Percentiles rank a stretch among this genome's conserved stretches.
Evolutionary conservation across 192 early-diverging fungal genomes (phyloP).

Genomic region (Umbelopsis sp.): DNA sequence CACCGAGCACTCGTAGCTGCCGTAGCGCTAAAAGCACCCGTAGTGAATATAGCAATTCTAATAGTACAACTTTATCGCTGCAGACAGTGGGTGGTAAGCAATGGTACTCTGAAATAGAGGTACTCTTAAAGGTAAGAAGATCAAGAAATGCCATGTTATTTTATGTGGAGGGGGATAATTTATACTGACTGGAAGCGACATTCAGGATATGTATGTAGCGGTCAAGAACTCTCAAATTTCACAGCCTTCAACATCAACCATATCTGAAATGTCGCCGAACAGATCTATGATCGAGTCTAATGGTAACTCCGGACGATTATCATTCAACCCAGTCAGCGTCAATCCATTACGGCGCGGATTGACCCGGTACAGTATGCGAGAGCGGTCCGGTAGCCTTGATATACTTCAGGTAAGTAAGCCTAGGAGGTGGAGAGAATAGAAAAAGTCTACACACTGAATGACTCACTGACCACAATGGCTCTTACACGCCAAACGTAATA

Average conservation of each 20-base stretch:
- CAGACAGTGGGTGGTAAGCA: neutral
- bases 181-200: neutral
- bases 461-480: neutral
- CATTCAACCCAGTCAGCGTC: neutral
- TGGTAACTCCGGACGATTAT: neutral
- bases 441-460: neutral
- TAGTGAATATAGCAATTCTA: neutral
- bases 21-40: neutral
- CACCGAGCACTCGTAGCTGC: constrained; percentile 7
- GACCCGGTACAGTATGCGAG: neutral
- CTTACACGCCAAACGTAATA: no score
- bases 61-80: neutral
- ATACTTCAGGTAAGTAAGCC: neutral
- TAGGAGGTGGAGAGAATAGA: neutral
- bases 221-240: constrained; percentile 32
- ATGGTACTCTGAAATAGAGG: constrained; percentile 7
- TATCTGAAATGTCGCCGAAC: neutral
- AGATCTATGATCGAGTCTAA: neutral
- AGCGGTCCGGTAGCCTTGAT: neutral
- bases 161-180: neutral
- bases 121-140: neutral
- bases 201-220: constrained; percentile 34
- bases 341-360: neutral
- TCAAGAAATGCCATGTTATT: no score
- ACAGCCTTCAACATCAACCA: constrained; percentile 17